Evolutionary conservation across 2,329 filamentous ascomycete species (phyloP).

Genomic region (Colletotrichum shisoi): DNA sequence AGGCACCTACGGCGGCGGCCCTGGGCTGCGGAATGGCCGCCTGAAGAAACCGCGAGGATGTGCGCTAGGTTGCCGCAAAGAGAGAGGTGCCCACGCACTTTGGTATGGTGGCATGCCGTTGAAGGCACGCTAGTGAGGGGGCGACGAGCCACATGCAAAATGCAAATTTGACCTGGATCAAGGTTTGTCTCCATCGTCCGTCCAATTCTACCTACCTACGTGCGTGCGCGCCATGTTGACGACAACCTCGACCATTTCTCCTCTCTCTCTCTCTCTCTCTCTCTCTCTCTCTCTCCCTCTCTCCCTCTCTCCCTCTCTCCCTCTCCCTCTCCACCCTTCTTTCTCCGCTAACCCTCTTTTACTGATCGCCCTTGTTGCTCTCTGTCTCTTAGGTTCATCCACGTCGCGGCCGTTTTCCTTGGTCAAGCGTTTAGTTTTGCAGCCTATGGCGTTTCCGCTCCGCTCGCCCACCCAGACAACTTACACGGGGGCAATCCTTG

Average conservation of each 20-base stretch:
- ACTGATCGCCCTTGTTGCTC: neutral
- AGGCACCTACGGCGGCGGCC: constrained; percentile 1
- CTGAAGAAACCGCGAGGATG: constrained; percentile 26
- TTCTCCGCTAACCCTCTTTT: constrained; percentile 1
- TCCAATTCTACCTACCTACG: constrained; percentile 23
- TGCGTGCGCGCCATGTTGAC: constrained; percentile 33
- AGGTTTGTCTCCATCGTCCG: constrained; percentile 31
- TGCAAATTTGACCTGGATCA: constrained; percentile 40
- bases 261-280: constrained; percentile 13
- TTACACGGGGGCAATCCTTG: constrained; percentile 36
- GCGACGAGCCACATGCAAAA: constrained; percentile 39
- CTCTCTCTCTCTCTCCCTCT: constrained; percentile 9
- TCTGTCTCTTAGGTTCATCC: neutral
- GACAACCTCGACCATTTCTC: constrained; percentile 31
- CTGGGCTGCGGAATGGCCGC: constrained; percentile 32
- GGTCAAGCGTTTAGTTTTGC: constrained; percentile 18
- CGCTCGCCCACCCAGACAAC: constrained; percentile 16
- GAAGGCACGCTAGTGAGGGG: constrained; percentile 35
- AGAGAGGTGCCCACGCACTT: constrained; percentile 7
- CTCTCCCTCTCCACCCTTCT: constrained; percentile 1
- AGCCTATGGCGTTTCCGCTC: constrained; percentile 23
- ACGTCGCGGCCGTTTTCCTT: constrained; percentile 16
- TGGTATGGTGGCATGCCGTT: constrained; percentile 13
- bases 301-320: constrained; percentile 5
- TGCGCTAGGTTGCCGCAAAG: constrained; percentile 12